A percentile compares a stretch with the other conserved stretches of the same genome.
Conservation (phyloP, 495 filamentous ascomycete genomes). For the Lasiosphaeris hirsuta region DNA sequence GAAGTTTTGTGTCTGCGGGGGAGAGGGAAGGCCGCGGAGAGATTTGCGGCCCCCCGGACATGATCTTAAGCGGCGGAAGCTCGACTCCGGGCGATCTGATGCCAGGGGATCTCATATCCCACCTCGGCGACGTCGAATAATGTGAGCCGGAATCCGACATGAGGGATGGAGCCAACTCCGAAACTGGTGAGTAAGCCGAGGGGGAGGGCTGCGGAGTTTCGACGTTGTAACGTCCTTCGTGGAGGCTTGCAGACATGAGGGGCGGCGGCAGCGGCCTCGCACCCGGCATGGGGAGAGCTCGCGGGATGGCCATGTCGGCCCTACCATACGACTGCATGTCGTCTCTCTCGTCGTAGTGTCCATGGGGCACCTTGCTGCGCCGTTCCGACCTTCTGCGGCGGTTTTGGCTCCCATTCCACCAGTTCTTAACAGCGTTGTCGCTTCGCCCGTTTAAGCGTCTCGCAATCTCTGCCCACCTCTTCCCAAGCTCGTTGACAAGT, state of each 20-base stretch:
- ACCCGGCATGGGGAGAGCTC: constrained; percentile 7
- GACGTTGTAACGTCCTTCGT: constrained; percentile 13
- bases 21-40: constrained; percentile 6
- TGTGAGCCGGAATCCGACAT: constrained; percentile 27
- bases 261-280: constrained; percentile 16
- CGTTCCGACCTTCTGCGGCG: constrained; percentile 46
- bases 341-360: constrained; percentile 3
- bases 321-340: background rate
- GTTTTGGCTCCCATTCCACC: constrained; percentile 97
- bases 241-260: constrained; percentile 20
- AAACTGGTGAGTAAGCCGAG: constrained; percentile 21
- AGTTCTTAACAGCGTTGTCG: constrained; percentile 99
- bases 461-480: constrained; percentile 94
- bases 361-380: constrained; percentile 11
- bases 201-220: constrained; percentile 22
- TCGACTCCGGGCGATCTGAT: background rate
- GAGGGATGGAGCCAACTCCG: constrained; percentile 26
- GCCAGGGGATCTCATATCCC: background rate
- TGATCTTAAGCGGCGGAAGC: constrained; percentile 21
- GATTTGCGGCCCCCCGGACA: background rate
- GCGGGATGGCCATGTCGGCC: constrained; percentile 2
- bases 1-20: constrained; percentile 3
- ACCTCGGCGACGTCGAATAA: constrained; percentile 15
- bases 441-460: constrained; percentile 80
- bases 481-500: constrained; percentile 78